These are phyloP conservation scores for Nitzschia palea DNA, from an alignment of 108 stramenopile genomes.

Conservation along the genomic window DNA sequence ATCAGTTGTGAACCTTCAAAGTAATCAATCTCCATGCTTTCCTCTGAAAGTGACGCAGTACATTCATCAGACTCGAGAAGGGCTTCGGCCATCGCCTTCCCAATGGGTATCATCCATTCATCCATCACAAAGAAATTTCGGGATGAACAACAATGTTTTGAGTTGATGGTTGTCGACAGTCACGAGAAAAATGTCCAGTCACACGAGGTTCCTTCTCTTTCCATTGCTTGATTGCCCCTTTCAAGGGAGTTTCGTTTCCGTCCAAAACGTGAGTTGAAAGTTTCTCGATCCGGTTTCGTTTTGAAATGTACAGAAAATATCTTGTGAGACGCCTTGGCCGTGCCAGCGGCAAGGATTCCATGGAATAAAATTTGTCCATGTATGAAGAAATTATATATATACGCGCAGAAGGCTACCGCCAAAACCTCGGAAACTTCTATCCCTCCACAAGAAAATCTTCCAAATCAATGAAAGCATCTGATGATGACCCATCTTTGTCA, in stretches of 20 bases:
- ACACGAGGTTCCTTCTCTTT: too few relatives aligned
- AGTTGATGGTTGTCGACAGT: too few relatives aligned
- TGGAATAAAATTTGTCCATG: too few relatives aligned
- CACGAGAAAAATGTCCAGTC: too few relatives aligned
- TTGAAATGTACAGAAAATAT: not conserved
- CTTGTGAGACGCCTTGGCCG: too few relatives aligned
- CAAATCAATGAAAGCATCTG: slow-evolving; percentile 46
- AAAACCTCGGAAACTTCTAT: too few relatives aligned
- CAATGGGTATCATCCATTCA: slow-evolving; percentile 19
- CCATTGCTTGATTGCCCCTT: not conserved
- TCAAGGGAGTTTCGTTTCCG: slow-evolving; percentile 7
- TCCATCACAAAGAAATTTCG: too few relatives aligned
- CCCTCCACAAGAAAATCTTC: slow-evolving; percentile 58
- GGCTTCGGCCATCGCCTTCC: slow-evolving; percentile 12
- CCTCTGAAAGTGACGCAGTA: slow-evolving; percentile 15
- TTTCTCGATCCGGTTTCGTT: not conserved
- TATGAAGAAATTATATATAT: too few relatives aligned
- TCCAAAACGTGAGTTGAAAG: slow-evolving; percentile 5
- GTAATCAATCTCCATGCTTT: not conserved
- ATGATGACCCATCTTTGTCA: not conserved
- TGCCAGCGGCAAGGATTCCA: too few relatives aligned
- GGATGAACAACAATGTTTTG: too few relatives aligned
- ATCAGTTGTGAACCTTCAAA: not conserved
- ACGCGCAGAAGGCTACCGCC: too few relatives aligned
- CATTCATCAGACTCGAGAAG: slow-evolving; percentile 10